Percentiles rank a stretch among this genome's conserved stretches.
These are phyloP conservation scores for Globisporangium canariense DNA, from an alignment of 352 stramenopile genomes.

Conservation along the genomic window DNA sequence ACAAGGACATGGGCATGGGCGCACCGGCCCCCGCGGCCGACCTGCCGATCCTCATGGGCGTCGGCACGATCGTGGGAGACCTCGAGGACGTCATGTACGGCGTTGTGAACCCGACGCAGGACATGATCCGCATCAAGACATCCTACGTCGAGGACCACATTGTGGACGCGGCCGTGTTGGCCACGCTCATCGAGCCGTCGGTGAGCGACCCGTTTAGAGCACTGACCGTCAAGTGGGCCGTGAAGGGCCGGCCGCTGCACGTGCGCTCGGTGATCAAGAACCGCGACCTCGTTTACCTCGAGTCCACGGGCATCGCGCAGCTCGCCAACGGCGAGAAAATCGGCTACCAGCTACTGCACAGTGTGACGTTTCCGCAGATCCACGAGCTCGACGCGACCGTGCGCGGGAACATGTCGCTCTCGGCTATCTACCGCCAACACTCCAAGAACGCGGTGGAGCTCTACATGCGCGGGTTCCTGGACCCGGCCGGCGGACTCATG, in stretches of 20 bases:
- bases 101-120: conserved; percentile 29
- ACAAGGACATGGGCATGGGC: conserved; percentile 14
- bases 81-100: conserved; percentile 52
- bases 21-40: conserved; percentile 9
- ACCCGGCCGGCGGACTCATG: conserved; percentile 41
- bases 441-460: conserved; percentile 39
- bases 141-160: conserved; percentile 32
- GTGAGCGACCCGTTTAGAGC: conserved; percentile 9
- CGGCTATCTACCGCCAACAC: conserved; percentile 49
- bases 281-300: conserved; percentile 62
- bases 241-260: conserved; percentile 40
- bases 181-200: conserved; percentile 15
- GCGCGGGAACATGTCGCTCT: conserved; percentile 50
- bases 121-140: conserved; percentile 32
- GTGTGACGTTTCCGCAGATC: conserved; percentile 48
- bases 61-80: conserved; percentile 34
- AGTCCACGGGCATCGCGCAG: conserved; percentile 42
- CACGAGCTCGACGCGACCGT: conserved; percentile 31
- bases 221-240: conserved; percentile 46
- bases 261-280: conserved; percentile 49
- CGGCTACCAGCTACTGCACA: conserved; percentile 33
- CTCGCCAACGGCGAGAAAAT: conserved; percentile 15
- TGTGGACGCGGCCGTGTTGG: conserved; percentile 12
- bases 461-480: conserved; percentile 43
- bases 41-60: conserved; percentile 18